Evolutionary conservation across 1,284 basidiomycete genomes (phyloP).

Genomic region (Cutaneotrichosporon cutaneum): DNA sequence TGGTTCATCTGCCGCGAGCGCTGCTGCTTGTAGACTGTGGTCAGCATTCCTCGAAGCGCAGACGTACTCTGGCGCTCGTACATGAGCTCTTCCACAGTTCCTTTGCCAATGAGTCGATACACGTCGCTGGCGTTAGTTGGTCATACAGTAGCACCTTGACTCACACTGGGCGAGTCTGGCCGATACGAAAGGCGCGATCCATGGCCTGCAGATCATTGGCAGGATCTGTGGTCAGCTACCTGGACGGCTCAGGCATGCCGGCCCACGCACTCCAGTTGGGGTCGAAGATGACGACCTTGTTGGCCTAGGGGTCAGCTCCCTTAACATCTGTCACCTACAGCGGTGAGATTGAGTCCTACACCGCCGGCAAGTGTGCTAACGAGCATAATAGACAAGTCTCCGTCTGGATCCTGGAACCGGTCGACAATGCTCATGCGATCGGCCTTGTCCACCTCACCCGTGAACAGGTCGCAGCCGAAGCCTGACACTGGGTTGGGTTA

Average conservation of each 20-base stretch:
- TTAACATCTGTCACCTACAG: constrained; percentile 36
- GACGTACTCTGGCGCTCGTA: constrained; percentile 53
- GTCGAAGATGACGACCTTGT: constrained; percentile 56
- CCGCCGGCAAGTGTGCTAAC: constrained; percentile 49
- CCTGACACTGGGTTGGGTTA: constrained; percentile 31
- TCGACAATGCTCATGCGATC: constrained; percentile 55
- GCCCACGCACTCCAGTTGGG: constrained; percentile 49
- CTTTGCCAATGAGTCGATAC: constrained; percentile 57
- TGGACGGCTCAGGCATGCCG: not conserved
- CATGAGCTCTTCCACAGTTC: constrained; percentile 56
- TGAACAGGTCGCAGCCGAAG: constrained; percentile 50
- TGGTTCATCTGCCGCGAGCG: constrained; percentile 46
- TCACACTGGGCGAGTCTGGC: constrained; percentile 57
- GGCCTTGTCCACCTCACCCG: constrained; percentile 51
- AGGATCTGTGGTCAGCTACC: constrained; percentile 36
- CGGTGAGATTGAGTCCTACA: constrained; percentile 49
- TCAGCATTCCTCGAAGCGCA: not conserved
- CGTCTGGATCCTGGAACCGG: constrained; percentile 52
- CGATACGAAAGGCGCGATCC: constrained; percentile 58
- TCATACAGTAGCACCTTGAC: constrained; percentile 6
- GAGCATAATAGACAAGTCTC: constrained; percentile 51
- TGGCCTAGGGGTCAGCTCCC: constrained; percentile 38
- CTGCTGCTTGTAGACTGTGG: constrained; percentile 47
- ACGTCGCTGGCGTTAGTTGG: constrained; percentile 46
- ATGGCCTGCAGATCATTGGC: constrained; percentile 54